Base-by-base conservation (phyloP, 2,329 filamentous ascomycete genomes). In the Nemania serpens region DNA sequence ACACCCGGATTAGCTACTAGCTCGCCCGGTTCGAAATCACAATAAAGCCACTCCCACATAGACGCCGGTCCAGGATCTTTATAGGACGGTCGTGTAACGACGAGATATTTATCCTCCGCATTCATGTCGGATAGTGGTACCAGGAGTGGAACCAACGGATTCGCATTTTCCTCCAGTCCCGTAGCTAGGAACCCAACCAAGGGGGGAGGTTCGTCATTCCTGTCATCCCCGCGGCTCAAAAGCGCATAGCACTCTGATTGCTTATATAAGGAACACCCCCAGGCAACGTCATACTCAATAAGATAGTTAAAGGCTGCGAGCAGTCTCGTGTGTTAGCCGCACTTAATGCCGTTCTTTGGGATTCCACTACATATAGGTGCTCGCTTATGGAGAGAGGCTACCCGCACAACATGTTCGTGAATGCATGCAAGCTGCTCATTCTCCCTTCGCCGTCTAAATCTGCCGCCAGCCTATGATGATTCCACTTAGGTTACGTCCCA, bases 221-320 rank as follows among this genome's bases (percentile, higher is more conserved):
- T 10, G 2, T 33, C 43, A 5, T 49, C 56, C 4, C 56, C 43
- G 2, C 22, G 17, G 45, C 56, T 53, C n/a, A 61, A 37, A 17
- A 61, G 18, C 12, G 33, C 22, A 48, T 34, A 53, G 5, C 20
- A 33, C 25, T 58, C 29, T 50, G n/a, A 2, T 1, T 1, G n/a
- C 25, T 7, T 15, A 54, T 57, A 18, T 54, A 60, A 2, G 5
- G 34, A 12, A 53, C 37, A 58, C 5, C 62, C 62, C 59, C 59
- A 60, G 12, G 41, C 37, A n/a, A 65, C n/a, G n/a, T 65, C 62
- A 20, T 58, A 45, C 0, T 58, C 56, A 12, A 65, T 53, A n/a
- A 62, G 41, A 10, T 58, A 54, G 17, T 63, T 58, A 45, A 55
- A 60, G 2, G 59, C 56, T 65, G 45, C 37, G n/a, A 37, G n/a